These are phyloP conservation scores for Astrothelium subdiscretum DNA, from an alignment of 495 filamentous ascomycete species.

Conservation along the genomic window DNA sequence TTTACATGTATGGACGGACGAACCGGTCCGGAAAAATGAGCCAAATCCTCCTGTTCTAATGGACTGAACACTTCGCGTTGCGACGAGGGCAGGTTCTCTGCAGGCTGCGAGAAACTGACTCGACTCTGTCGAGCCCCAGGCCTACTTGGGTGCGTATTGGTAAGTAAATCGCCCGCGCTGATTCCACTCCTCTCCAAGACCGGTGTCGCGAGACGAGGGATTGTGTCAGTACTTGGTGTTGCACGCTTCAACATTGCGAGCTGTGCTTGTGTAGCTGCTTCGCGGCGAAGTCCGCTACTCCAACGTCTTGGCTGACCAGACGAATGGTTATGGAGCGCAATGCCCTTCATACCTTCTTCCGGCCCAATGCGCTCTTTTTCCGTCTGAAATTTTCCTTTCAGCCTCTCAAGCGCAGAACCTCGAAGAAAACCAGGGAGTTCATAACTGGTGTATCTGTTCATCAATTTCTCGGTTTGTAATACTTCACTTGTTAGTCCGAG, in stretches of 20 bases:
- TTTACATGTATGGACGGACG: slow-evolving; percentile 40
- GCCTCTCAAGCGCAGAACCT: slow-evolving; percentile 65
- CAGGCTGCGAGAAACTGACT: slow-evolving; percentile 30
- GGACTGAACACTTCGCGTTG: slow-evolving; percentile 37
- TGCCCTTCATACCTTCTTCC: slow-evolving; percentile 84
- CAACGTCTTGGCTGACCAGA: slow-evolving; percentile 45
- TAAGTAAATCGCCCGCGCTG: slow-evolving; percentile 55
- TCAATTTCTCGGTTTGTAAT: slow-evolving; percentile 75
- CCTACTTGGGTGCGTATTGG: slow-evolving; percentile 56
- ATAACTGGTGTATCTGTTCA: slow-evolving; percentile 83
- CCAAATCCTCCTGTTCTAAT: slow-evolving; percentile 37
- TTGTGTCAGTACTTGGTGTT: neutral
- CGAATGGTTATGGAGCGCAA: slow-evolving; percentile 71
- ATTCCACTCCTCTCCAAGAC: slow-evolving; percentile 8
- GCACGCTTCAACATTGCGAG: slow-evolving; percentile 32
- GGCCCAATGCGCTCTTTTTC: slow-evolving; percentile 74
- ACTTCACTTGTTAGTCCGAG: slow-evolving; percentile 86
- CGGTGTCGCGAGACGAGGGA: slow-evolving; percentile 15
- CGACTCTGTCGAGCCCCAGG: slow-evolving; percentile 34
- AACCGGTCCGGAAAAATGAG: slow-evolving; percentile 37
- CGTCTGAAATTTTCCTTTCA: slow-evolving; percentile 86
- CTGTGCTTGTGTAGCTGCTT: slow-evolving; percentile 54
- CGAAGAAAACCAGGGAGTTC: slow-evolving; percentile 88
- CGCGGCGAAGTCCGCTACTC: slow-evolving; percentile 64
- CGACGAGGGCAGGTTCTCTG: slow-evolving; percentile 11